Percentiles rank a stretch among this genome's conserved stretches.
phyloP scores from a whole-genome alignment of 345 rosid species.

The Lepidium sativum region DNA sequence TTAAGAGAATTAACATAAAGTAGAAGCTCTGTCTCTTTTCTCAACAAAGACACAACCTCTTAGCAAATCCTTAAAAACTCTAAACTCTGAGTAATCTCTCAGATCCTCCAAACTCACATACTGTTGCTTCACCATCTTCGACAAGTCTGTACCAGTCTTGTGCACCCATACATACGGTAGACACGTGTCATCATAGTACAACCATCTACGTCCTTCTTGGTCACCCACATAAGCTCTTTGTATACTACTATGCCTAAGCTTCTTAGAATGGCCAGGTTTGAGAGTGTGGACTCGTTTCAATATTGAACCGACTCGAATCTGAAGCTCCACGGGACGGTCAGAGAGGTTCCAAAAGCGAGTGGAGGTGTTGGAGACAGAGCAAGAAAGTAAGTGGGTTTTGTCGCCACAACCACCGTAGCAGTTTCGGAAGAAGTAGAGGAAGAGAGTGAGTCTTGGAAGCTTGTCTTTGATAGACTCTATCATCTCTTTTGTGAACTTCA shows the following conservation, averaged over 20 bases:
- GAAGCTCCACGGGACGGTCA: constrained; percentile 65
- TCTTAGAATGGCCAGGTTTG: constrained; percentile 77
- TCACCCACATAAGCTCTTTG: constrained; percentile 44
- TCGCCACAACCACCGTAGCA: constrained; percentile 73
- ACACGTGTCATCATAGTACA: constrained; percentile 65
- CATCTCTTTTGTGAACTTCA: constrained; percentile 36
- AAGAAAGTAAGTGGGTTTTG: constrained; percentile 35
- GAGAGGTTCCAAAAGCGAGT: constrained; percentile 73
- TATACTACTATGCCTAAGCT: constrained; percentile 62
- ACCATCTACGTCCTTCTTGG: constrained; percentile 48
- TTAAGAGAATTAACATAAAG: constrained; percentile 39
- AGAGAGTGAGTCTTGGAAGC: constrained; percentile 36
- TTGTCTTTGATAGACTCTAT: constrained; percentile 24
- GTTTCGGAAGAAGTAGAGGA: constrained; percentile 23
- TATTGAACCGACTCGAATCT: constrained; percentile 72
- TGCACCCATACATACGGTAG: constrained; percentile 85
- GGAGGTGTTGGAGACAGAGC: constrained; percentile 7
- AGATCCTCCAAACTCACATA: constrained; percentile 77
- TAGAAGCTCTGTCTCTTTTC: constrained; percentile 65
- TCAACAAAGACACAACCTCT: constrained; percentile 64
- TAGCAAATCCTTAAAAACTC: constrained; percentile 58
- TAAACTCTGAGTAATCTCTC: constrained; percentile 73
- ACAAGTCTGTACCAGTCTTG: constrained; percentile 56
- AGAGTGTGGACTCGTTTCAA: constrained; percentile 70
- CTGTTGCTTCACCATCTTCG: constrained; percentile 86